These are phyloP conservation scores for Elymus sibiricus DNA, from an alignment of 176 grass and related monocot genomes.

Conservation along the genomic window DNA sequence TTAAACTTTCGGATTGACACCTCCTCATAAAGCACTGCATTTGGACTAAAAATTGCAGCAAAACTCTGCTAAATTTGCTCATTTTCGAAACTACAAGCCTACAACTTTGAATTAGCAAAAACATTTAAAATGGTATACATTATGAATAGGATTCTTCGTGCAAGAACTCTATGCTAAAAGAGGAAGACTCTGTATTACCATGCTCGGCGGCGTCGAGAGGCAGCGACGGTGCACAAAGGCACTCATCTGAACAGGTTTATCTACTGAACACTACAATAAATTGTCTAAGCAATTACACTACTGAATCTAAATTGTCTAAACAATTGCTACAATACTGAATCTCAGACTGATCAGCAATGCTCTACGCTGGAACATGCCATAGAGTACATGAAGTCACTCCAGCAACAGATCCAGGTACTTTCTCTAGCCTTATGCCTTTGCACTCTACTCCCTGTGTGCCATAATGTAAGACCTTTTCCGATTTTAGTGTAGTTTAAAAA, in stretches of 20 bases:
- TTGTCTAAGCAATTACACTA: background rate
- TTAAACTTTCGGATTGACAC: too few species aligned
- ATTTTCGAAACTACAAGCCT: background rate
- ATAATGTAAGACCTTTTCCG: too few species aligned
- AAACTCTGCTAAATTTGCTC: background rate
- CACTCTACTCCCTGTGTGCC: too few species aligned
- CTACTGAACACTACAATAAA: background rate
- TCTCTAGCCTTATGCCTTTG: background rate
- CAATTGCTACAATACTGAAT: background rate
- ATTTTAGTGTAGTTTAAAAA: too few species aligned
- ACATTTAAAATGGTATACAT: background rate
- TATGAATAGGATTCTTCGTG: background rate
- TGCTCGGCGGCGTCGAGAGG: background rate
- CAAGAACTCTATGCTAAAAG: background rate
- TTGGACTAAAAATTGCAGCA: background rate
- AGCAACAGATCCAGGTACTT: slow-evolving; percentile 14
- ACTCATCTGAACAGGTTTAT: background rate
- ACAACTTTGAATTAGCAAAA: background rate
- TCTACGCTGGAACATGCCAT: background rate
- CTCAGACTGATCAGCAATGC: background rate
- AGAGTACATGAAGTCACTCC: slow-evolving; percentile 13
- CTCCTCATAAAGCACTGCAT: background rate
- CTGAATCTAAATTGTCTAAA: background rate
- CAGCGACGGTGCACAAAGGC: background rate
- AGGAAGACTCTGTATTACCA: background rate